Evolutionary conservation across 345 rosid genomes (phyloP), one percentile per base, ranked within the genome.

Genomic region (Eucalyptus pumila): DNA sequence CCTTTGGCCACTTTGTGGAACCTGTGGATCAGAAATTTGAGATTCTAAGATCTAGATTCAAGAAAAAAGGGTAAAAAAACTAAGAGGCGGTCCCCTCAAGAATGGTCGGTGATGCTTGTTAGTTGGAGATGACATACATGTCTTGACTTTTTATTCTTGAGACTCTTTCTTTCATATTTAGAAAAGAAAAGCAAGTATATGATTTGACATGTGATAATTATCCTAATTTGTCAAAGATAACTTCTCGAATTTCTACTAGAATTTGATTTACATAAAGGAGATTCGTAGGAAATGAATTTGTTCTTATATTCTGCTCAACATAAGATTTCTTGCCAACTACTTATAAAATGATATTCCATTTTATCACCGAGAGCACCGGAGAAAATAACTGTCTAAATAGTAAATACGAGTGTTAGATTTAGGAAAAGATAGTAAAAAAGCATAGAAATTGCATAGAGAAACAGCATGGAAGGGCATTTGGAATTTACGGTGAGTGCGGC

Each of bases 21-120:
- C 58, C 5, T 2, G 2, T 52, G 26, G 58, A 52, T 52, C 0
- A 21, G 5, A 52, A 52, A 52, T 21, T 0, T 52, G 2, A 52
- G 26, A 52, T 52, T 52, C 11, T 21, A 19, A 19, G 2, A 52
- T 8, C 58, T 2, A 8, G 0, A 52, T 52, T 52, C 4, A 52
- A 52, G 4, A 52, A 52, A 3, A 52, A 52, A 52, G 0, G 26
- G 2, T 52, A 26, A 21, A 4, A 2, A 52, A 19, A 52, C 58
- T 52, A 52, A 21, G 26, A 52, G 58, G 56, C 9, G 0, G 1
- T 51, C 9, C 23, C 0, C 21, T 51, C 9, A 17, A 0, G 58
- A 52, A 52, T 52, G 58, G 11, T 4, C 0, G 1, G 26, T 52
- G 58, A 24, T 52, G 58, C 58, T 52, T 52, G 58, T 52, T 1